phyloP scores from a whole-genome alignment of 805 yeast species.

The Starmera pachycereana region DNA sequence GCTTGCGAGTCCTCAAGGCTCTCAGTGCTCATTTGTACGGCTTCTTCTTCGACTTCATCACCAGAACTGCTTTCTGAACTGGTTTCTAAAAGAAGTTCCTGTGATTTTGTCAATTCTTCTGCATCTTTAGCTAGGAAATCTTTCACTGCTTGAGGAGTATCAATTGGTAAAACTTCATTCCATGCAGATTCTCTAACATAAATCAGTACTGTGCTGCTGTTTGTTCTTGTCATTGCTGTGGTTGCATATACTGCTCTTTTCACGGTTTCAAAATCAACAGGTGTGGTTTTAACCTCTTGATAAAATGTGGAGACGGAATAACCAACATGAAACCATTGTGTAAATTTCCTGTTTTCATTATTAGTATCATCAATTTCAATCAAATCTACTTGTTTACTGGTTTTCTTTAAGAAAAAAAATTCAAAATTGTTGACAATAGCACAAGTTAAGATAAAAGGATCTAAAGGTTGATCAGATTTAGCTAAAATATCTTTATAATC shows the following conservation, averaged over 20 bases:
- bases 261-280: constrained; percentile 17
- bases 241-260: constrained; percentile 9
- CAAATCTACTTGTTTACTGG: constrained; percentile 1
- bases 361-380: background rate
- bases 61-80: constrained; percentile 22
- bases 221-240: constrained; percentile 17
- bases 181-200: constrained; percentile 23
- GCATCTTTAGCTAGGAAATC: constrained; percentile 23
- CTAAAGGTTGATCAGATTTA: constrained; percentile 13
- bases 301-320: constrained; percentile 4
- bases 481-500: constrained; percentile 19
- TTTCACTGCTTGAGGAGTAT: constrained; percentile 16
- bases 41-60: constrained; percentile 32
- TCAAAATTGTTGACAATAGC: constrained; percentile 22
- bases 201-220: constrained; percentile 22
- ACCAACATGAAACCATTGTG: constrained; percentile 21
- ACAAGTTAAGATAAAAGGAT: constrained; percentile 30
- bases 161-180: constrained; percentile 1
- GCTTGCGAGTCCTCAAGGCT: no score
- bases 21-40: constrained; percentile 20
- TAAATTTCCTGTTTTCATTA: no score
- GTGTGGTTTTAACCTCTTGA: no score
- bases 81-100: constrained; percentile 29
- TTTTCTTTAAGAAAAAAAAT: constrained; percentile 20
- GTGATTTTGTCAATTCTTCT: constrained; percentile 10